Conservation (phyloP, 2,329 filamentous ascomycete species). For the Aspergillus sclerotialis region DNA sequence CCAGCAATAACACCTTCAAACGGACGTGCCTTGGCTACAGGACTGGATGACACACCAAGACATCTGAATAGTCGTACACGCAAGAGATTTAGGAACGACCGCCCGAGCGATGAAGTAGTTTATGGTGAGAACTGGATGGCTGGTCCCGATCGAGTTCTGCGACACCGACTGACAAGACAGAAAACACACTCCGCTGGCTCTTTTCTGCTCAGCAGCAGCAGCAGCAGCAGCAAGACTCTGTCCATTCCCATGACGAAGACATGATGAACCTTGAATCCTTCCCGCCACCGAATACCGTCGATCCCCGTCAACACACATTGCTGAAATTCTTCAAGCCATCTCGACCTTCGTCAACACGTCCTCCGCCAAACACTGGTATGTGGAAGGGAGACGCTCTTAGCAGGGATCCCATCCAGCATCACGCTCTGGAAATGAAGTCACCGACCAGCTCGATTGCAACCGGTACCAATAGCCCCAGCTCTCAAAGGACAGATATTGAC, state of each 20-base stretch:
- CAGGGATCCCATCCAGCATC: slow-evolving; percentile 13
- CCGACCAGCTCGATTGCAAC: slow-evolving; percentile 11
- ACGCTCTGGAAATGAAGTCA: slow-evolving; percentile 11
- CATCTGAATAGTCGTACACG: slow-evolving; percentile 51
- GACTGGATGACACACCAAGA: slow-evolving; percentile 25
- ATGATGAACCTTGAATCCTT: slow-evolving; percentile 18
- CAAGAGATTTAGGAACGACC: slow-evolving; percentile 52
- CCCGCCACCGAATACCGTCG: slow-evolving; percentile 20
- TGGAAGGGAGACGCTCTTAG: slow-evolving; percentile 10
- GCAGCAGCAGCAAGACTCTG: slow-evolving; percentile 6
- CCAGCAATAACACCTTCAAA: slow-evolving; percentile 38
- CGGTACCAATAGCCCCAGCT: slow-evolving; percentile 16
- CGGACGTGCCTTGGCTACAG: slow-evolving; percentile 15
- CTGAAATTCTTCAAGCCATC: slow-evolving; percentile 33
- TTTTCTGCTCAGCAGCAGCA: slow-evolving; percentile 33
- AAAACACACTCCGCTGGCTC: slow-evolving; percentile 37
- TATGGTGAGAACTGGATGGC: slow-evolving; percentile 39
- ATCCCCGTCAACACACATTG: slow-evolving; percentile 35
- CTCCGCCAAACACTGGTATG: slow-evolving; percentile 12
- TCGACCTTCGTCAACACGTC: slow-evolving; percentile 11
- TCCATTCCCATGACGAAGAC: slow-evolving; percentile 14
- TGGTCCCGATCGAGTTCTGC: not conserved
- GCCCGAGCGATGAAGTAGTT: slow-evolving; percentile 50
- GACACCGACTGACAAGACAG: slow-evolving; percentile 12
- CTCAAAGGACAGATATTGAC: slow-evolving; percentile 20